Percentiles rank a stretch among this genome's conserved stretches.
Conservation (phyloP, 2,329 filamentous ascomycete species). For the Talaromyces funiculosus region DNA sequence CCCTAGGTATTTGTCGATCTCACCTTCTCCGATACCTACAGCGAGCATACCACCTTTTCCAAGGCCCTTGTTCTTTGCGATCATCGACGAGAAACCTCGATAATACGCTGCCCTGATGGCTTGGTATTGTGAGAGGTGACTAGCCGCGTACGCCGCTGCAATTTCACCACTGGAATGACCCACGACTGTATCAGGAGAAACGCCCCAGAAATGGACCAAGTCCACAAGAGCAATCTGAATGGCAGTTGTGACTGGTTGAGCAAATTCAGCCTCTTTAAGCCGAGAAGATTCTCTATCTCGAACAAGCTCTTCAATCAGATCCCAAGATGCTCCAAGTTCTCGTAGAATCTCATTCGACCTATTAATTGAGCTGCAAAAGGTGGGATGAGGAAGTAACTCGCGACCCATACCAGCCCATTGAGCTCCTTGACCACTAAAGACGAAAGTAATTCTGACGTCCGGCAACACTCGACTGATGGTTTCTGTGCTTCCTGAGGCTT, state of each 20-base stretch:
- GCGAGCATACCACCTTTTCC: too few species aligned
- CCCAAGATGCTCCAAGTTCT: slow-evolving; percentile 15
- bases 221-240: slow-evolving; percentile 19
- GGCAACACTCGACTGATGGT: too few species aligned
- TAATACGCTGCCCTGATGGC: slow-evolving; percentile 15
- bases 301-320: slow-evolving; percentile 17
- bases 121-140: slow-evolving; percentile 16
- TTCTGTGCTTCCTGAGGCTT: too few species aligned
- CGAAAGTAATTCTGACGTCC: background rate
- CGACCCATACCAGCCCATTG: slow-evolving; percentile 31
- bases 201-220: slow-evolving; percentile 16
- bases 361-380: background rate
- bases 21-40: too few species aligned
- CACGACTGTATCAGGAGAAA: slow-evolving; percentile 28
- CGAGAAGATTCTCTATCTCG: slow-evolving; percentile 18
- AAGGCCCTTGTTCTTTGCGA: background rate
- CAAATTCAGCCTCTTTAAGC: slow-evolving; percentile 7
- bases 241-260: slow-evolving; percentile 19
- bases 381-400: slow-evolving; percentile 15
- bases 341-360: slow-evolving; percentile 6
- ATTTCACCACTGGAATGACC: slow-evolving; percentile 48
- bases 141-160: slow-evolving; percentile 42
- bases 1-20: too few species aligned
- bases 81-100: background rate
- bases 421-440: slow-evolving; percentile 36